Base-by-base conservation (phyloP, 495 filamentous ascomycete genomes). In the Penicillium pancosmium region DNA sequence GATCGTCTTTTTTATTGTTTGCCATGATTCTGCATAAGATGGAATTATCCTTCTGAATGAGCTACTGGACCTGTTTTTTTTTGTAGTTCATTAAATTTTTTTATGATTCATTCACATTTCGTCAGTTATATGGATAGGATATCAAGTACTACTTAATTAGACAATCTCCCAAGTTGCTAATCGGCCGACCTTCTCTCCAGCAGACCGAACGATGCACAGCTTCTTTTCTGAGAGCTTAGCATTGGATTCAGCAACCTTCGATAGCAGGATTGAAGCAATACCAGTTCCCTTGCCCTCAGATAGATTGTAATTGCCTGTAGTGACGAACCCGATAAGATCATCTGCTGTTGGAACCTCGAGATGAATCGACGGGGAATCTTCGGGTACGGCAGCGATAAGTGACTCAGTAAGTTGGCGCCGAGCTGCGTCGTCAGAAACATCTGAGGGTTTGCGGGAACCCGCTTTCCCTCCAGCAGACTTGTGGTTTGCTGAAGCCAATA, bases 301-400 rank as follows among this genome's bases (percentile, higher is more conserved):
- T 4, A 97, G 78, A 61, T 90, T 90, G 61, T 88, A 97, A 51
- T 89, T 88, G 2, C 93, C 94, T 2, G 87, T 89, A 21, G 92
- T 97, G 19, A 97, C 87, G 68, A 96, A 98, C 0, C 94, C 94
- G 40, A 98, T 89, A 31, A 97, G 76, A 66, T 97, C 91, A 13
- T 83, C 80, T 59, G 90, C 89, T 1, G 75, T 72, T 0, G 94
- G 94, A 5, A 90, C 84, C 1, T 83, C 67, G 0, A 90, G 84
- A 57, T 90, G 85, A 0, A 80, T 80, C 19, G 79, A 66, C 5
- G 73, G 76, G 34, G 71, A 58, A 69, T 78, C 64, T 57, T 75
- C 58, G 59, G 61, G 52, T 12, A 48, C 18, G n/a, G 47, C 46
- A 2, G 72, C 62, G 33, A 86, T 55, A 8, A 90, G 76, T 4